Base-by-base conservation (phyloP, 805 yeast species). In the Myxozyma vanderwaltii region DNA sequence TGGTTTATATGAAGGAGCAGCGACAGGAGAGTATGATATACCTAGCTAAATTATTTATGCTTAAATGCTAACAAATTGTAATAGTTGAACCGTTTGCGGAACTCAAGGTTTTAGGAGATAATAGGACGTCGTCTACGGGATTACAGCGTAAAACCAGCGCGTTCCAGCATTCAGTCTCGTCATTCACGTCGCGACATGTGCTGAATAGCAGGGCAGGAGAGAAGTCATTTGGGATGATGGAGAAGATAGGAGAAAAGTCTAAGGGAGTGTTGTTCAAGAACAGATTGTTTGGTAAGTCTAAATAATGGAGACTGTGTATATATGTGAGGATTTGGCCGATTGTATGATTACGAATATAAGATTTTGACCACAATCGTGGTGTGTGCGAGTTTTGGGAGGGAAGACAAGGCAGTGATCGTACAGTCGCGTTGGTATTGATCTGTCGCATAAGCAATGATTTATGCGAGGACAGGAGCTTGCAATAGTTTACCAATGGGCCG, bases 131-230 rank as follows among this genome's bases (percentile, higher is more conserved):
- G n/a, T 13, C 46, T 6, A 38, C 19, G 13, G 54, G 54, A 2
- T 33, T 59, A 7, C 59, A 54, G 17, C 54, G 58, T 26, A 60
- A 63, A 21, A 60, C 64, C 3, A 52, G 58, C 35, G 58, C 52
- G 17, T 40, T 60, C 38, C 53, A 49, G 27, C 62, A 60, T 39
- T 53, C 60, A 3, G 61, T 60, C 13, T 38, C 55, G 19, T 15
- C 54, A 17, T 56, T 51, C 24, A 55, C 52, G 2, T 43, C 31
- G 23, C 49, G 58, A n/a, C 58, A 58, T 39, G 56, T 58, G 15
- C 61, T 58, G 12, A 48, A 47, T 31, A 43, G 51, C 27, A 33
- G 31, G 26, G 58, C 54, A 4, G 61, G 63, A n/a, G 63, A 50
- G 45, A 44, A 29, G 29, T 48, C 57, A 15, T 54, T 45, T n/a